These are phyloP conservation scores for Daldinia concentrica DNA, from an alignment of 495 filamentous ascomycete species.

Conservation along the genomic window DNA sequence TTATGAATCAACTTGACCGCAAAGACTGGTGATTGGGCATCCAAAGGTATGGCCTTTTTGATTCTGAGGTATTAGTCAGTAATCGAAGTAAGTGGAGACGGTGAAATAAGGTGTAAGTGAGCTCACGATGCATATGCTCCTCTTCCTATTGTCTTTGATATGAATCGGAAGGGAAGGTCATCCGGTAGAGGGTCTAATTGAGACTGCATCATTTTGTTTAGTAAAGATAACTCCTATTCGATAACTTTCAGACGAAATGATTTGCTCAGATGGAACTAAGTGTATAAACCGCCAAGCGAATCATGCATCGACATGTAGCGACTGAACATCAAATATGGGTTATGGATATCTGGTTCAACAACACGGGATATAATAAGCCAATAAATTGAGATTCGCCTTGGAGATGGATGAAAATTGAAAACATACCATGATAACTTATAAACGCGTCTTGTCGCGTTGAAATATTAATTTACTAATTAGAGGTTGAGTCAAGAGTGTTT, in stretches of 20 bases:
- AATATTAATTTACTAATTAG: slow-evolving; percentile 42
- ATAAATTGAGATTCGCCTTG: not conserved
- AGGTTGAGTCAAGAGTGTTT: slow-evolving; percentile 19
- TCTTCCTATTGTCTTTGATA: slow-evolving; percentile 94
- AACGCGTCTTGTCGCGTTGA: slow-evolving; percentile 28
- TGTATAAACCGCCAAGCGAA: slow-evolving; percentile 1
- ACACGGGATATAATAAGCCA: not conserved
- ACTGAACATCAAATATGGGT: slow-evolving; percentile 1
- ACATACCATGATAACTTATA: slow-evolving; percentile 32
- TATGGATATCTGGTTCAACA: not conserved
- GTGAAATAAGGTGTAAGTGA: slow-evolving; percentile 9
- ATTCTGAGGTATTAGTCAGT: slow-evolving; percentile 67
- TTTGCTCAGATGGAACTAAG: slow-evolving; percentile 21
- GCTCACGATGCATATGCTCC: slow-evolving; percentile 96
- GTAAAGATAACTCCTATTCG: slow-evolving; percentile 11
- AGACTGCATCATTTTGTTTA: slow-evolving; percentile 68
- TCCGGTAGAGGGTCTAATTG: slow-evolving; percentile 87
- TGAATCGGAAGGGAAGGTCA: slow-evolving; percentile 90
- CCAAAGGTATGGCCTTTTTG: slow-evolving; percentile 86
- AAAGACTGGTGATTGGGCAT: slow-evolving; percentile 78
- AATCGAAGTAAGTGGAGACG: slow-evolving; percentile 13
- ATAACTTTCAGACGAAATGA: slow-evolving; percentile 17
- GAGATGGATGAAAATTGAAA: not conserved
- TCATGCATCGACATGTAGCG: not conserved
- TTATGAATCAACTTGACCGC: slow-evolving; percentile 99